Evolutionary conservation across 805 yeast species (phyloP).

Genomic region (Lipomyces spencermartinsiae): DNA sequence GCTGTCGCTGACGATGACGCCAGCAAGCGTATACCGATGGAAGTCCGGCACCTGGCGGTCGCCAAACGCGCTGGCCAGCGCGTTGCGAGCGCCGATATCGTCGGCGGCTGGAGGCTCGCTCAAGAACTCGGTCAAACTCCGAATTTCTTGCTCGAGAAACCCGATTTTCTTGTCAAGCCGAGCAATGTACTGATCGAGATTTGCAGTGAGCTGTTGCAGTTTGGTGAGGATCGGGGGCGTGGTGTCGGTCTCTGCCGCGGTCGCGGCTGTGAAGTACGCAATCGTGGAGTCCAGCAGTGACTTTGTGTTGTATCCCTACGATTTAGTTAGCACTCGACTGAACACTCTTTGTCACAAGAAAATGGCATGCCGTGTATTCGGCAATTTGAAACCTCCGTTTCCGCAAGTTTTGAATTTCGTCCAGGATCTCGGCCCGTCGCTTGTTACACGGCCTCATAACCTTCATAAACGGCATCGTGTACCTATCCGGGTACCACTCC

Average conservation of each 20-base stretch:
- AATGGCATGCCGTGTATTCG: conserved; percentile 11
- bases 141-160: conserved; percentile 15
- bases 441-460: conserved; percentile 13
- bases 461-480: conserved; percentile 33
- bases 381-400: neutral
- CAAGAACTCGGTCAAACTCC: conserved; percentile 13
- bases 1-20: conserved; percentile 27
- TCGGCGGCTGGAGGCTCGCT: conserved; percentile 25
- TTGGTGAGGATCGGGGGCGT: neutral
- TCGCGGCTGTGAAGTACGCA: conserved; percentile 3
- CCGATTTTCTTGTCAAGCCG: conserved; percentile 25
- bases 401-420: conserved; percentile 5
- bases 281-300: conserved; percentile 20
- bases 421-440: neutral
- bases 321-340: neutral
- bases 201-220: conserved; percentile 3
- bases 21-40: conserved; percentile 36
- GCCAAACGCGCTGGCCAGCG: neutral
- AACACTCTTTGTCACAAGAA: neutral
- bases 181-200: conserved; percentile 12
- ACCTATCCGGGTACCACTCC: conserved; percentile 42
- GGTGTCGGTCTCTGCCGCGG: neutral
- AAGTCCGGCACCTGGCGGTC: conserved; percentile 21
- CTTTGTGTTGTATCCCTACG: conserved; percentile 16
- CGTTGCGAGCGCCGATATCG: conserved; percentile 17